These are phyloP conservation scores for Mimosa pudica DNA, from an alignment of 306 rosid genomes.

Conservation along the genomic window DNA sequence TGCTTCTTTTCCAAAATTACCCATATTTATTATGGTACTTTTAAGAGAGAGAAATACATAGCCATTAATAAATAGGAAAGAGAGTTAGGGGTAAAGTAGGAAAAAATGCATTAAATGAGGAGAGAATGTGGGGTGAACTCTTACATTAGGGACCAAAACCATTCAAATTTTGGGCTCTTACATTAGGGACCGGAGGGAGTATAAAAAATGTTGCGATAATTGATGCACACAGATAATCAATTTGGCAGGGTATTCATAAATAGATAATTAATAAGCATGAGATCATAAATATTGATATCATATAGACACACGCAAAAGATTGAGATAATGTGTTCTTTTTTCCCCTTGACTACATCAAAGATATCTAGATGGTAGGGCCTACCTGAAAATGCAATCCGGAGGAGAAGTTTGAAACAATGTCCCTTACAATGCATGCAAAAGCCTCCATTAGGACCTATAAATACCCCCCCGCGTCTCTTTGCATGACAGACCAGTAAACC, in stretches of 20 bases:
- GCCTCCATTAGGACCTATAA: slow-evolving; percentile 44
- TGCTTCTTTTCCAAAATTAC: no score
- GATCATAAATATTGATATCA: neutral
- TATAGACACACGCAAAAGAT: neutral
- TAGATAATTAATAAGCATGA: neutral
- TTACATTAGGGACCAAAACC: no score
- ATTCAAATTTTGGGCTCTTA: no score
- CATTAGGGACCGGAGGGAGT: no score
- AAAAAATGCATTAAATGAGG: no score
- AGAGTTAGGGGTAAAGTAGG: no score
- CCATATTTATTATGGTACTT: no score
- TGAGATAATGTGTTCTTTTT: neutral
- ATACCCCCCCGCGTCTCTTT: slow-evolving; percentile 40
- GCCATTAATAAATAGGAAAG: no score
- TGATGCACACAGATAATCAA: neutral
- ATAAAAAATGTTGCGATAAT: neutral
- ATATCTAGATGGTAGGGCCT: slow-evolving; percentile 3
- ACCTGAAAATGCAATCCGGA: slow-evolving; percentile 37
- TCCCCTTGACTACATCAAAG: neutral
- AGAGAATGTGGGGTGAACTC: no score
- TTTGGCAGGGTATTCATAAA: neutral
- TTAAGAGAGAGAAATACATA: no score
- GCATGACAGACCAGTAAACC: slow-evolving; percentile 39
- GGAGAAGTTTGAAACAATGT: slow-evolving; percentile 14
- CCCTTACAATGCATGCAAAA: neutral